A percentile compares a stretch with the other conserved stretches of the same genome.
Evolutionary conservation across 345 rosid species (phyloP).

Genomic region (Heritiera littoralis): DNA sequence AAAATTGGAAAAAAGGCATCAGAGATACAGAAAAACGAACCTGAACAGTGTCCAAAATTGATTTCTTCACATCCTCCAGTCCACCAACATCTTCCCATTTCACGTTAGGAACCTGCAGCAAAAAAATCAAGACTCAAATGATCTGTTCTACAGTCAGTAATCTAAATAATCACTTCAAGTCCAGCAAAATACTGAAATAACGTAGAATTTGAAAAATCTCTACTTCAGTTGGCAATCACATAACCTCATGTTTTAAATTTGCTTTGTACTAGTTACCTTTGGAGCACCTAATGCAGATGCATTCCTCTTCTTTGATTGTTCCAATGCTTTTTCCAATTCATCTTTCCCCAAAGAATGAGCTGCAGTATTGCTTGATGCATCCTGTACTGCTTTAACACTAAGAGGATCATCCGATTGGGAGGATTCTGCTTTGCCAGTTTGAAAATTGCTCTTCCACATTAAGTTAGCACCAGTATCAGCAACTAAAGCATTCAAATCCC

Average conservation of each 20-base stretch:
- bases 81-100: conserved; percentile 99
- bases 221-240: neutral
- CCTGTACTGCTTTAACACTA: conserved; percentile 35
- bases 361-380: conserved; percentile 27
- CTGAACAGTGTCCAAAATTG: conserved; percentile 96
- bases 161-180: conserved; percentile 2
- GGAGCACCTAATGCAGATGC: conserved; percentile 96
- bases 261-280: conserved; percentile 51
- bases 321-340: conserved; percentile 67
- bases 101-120: conserved; percentile 76
- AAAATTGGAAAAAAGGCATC: conserved; percentile 12
- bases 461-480: conserved; percentile 90
- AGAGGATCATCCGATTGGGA: conserved; percentile 33
- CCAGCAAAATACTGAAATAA: neutral
- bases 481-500: conserved; percentile 78
- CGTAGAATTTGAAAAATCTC: neutral
- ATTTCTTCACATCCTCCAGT: conserved; percentile 92
- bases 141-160: conserved; percentile 11
- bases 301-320: conserved; percentile 89
- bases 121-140: conserved; percentile 22
- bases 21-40: conserved; percentile 29
- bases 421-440: conserved; percentile 35
- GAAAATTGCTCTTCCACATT: conserved; percentile 43
- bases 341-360: conserved; percentile 48
- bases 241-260: conserved; percentile 12